These are phyloP conservation scores for Mrakia hoshinonis DNA, from an alignment of 768 basidiomycete genomes.

Conservation along the genomic window DNA sequence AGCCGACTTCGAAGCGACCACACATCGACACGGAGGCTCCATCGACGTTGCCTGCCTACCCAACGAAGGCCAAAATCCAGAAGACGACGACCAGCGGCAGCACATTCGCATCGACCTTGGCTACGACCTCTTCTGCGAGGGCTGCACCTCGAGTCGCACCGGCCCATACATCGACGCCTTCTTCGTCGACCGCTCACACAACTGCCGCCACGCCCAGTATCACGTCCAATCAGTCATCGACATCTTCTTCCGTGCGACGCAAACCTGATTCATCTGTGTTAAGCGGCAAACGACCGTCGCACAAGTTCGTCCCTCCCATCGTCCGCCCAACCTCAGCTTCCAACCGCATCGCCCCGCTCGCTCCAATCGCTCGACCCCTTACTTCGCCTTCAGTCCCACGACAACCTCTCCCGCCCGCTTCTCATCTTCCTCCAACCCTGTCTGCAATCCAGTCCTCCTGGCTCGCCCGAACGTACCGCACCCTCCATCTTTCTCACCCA, in stretches of 20 bases:
- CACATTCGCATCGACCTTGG: neutral
- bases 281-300: no score
- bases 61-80: neutral
- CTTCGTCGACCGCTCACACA: neutral
- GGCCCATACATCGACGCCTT: conserved; percentile 8
- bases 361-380: no score
- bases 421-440: neutral
- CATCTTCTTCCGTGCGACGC: no score
- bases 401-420: neutral
- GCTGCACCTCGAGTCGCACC: no score
- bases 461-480: neutral
- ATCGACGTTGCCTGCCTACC: neutral
- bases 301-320: no score
- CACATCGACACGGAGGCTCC: neutral
- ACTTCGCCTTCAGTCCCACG: neutral
- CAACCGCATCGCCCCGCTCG: no score
- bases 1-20: no score
- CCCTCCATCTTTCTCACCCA: neutral
- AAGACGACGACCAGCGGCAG: neutral
- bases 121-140: no score
- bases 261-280: no score
- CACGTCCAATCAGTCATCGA: no score
- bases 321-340: no score
- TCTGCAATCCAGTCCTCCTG: neutral
- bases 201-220: no score